These are phyloP conservation scores for Syncephalastrum contaminatum DNA, from an alignment of 371 early-diverging fungal species.

Conservation along the genomic window DNA sequence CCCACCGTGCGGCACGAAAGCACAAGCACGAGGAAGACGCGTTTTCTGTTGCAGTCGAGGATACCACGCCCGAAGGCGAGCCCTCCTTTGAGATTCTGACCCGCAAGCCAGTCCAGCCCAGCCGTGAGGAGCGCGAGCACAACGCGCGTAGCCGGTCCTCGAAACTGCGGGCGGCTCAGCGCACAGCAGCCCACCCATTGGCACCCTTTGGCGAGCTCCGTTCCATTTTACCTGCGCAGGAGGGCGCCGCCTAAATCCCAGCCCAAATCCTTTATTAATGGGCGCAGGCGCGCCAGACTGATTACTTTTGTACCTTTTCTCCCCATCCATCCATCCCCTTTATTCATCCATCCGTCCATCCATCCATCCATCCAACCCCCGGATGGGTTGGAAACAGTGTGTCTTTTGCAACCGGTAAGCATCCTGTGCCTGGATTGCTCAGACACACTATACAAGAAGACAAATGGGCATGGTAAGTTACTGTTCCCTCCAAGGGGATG, in stretches of 20 bases:
- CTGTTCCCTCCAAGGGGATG: neutral
- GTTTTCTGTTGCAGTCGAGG: neutral
- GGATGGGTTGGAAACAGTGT: no score
- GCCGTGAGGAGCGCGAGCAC: slow-evolving; percentile 45
- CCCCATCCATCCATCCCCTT: neutral
- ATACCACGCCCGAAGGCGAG: slow-evolving; percentile 13
- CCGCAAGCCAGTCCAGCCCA: slow-evolving; percentile 46
- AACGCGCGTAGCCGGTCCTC: slow-evolving; percentile 66
- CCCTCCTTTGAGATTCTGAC: slow-evolving; percentile 40
- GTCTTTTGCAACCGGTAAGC: no score
- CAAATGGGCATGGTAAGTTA: no score
- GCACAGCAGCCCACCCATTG: slow-evolving; percentile 32
- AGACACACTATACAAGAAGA: no score
- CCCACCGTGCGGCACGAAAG: slow-evolving; percentile 25
- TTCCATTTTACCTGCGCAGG: no score
- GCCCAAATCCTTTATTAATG: no score
- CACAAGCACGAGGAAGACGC: slow-evolving; percentile 10
- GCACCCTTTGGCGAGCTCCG: slow-evolving; percentile 29
- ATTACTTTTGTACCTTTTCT: slow-evolving; percentile 3
- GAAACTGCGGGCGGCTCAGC: slow-evolving; percentile 55
- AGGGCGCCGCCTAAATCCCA: no score
- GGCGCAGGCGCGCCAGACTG: neutral
- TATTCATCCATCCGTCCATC: no score
- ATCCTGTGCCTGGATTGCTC: no score
- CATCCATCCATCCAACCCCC: no score